Base-by-base conservation (phyloP, 768 basidiomycete species). In the Auriscalpium microsporum region DNA sequence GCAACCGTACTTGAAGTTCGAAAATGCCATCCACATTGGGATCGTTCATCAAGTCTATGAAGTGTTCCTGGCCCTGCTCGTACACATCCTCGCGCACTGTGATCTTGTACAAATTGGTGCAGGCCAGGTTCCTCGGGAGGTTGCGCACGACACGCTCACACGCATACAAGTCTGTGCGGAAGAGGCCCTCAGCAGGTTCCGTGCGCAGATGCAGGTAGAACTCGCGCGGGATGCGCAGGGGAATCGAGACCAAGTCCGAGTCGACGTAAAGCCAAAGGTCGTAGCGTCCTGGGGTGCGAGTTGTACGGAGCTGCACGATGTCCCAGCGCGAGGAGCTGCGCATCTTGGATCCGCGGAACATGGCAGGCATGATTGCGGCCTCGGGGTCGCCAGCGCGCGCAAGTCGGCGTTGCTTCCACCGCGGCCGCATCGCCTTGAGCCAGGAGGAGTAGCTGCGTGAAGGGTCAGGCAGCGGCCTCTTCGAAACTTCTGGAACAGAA, bases 1-100 rank as follows among this genome's bases (percentile, higher is more conserved):
- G 14, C 49, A 49, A 3, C 61, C 75, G 45, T 60, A 93, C 91
- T 79, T 98, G 94, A 17, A 86, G 77, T 71, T 99, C 96, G 64
- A 86, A 99, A 4, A 96, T 88, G 1, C 92, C 93, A 62, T 97
- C 93, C 9, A 97, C 91, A 64, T 90, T 92, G 0, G 94, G 90
- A 63, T 94, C 90, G 65, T 96, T 96, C 56, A 83, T 90, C 50
- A 98, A 75, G 66, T 94, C 86, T 16, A 92, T 85, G 65, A 98
- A 97, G 67, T 96, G 91, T 54, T 91, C 87, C 62, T 91, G 86
- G 34, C 86, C 89, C 34, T 88, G 82, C 34, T 86, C 76, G 69
- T 89, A 99, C 14, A 86, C 72, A 6, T 87, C 85, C 66, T 98
- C 96, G 35, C 85, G 79, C 21, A 94, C 90, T 10, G 79, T 73